Conservation (phyloP, 106 monocot species). For the Dactylorhiza incarnata region DNA sequence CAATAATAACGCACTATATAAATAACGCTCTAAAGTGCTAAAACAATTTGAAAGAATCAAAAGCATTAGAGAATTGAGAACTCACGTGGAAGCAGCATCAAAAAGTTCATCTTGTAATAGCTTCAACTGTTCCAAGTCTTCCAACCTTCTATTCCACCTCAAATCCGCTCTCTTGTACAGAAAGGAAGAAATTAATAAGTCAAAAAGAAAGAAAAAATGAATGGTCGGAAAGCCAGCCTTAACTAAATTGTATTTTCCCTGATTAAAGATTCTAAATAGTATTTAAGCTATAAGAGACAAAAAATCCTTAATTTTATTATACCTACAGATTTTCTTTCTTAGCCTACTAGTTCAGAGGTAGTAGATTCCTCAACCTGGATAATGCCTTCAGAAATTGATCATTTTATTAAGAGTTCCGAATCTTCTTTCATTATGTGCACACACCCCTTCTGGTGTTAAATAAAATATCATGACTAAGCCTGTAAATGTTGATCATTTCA, state of each 20-base stretch:
- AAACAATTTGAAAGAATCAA: neutral
- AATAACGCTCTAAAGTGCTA: too few relatives aligned
- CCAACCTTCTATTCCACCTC: conserved; percentile 86
- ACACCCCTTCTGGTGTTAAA: too few relatives aligned
- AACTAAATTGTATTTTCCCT: neutral
- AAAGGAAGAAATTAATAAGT: conserved; percentile 1
- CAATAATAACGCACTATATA: too few relatives aligned
- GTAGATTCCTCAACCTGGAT: too few relatives aligned
- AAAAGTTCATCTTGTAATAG: conserved; percentile 86
- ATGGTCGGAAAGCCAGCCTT: neutral
- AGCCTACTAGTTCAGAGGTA: neutral
- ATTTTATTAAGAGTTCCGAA: too few relatives aligned
- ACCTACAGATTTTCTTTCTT: neutral
- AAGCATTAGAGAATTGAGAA: neutral
- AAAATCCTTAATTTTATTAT: neutral
- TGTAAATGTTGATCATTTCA: too few relatives aligned
- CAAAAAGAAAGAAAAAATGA: neutral
- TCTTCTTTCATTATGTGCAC: too few relatives aligned
- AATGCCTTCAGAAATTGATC: too few relatives aligned
- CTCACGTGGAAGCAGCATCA: conserved; percentile 80
- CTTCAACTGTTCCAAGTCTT: conserved; percentile 82
- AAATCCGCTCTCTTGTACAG: conserved; percentile 79
- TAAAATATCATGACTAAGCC: too few relatives aligned
- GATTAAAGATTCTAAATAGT: neutral
- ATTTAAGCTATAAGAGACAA: neutral